A percentile compares a stretch with the other conserved stretches of the same genome.
Conservation (phyloP, 352 stramenopile species). For the Globisporangium ultimum region DNA sequence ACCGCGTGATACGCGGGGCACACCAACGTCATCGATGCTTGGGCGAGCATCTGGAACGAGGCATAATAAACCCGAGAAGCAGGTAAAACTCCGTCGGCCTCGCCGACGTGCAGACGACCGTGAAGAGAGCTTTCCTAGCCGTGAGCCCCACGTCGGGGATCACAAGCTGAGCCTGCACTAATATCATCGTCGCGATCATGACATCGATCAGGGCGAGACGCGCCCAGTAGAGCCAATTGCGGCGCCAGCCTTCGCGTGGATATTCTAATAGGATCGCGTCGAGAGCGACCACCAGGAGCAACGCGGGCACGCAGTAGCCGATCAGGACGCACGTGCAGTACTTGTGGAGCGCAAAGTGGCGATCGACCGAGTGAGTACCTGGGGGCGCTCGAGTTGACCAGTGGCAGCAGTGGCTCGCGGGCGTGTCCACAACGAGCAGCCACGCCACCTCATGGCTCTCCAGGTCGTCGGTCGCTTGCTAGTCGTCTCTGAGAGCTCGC, state of each 20-base stretch:
- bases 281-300: neutral
- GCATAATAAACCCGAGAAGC: neutral
- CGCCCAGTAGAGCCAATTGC: neutral
- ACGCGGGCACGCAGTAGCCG: neutral
- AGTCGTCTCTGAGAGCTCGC: no score
- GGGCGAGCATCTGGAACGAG: neutral
- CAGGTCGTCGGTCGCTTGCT: no score
- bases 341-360: neutral
- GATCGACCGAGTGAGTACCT: constrained; percentile 8
- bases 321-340: neutral
- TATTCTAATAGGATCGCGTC: neutral
- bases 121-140: neutral
- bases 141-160: neutral
- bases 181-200: neutral
- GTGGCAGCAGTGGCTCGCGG: no score
- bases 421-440: no score
- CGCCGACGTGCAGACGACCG: neutral
- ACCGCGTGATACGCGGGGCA: neutral
- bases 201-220: neutral
- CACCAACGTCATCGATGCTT: neutral
- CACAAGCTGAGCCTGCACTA: neutral
- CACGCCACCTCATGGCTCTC: no score
- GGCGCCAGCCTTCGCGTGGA: neutral
- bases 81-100: neutral
- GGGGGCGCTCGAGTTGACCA: no score